Conservation (phyloP, 495 filamentous ascomycete genomes). For the Neurospora terricola region DNA sequence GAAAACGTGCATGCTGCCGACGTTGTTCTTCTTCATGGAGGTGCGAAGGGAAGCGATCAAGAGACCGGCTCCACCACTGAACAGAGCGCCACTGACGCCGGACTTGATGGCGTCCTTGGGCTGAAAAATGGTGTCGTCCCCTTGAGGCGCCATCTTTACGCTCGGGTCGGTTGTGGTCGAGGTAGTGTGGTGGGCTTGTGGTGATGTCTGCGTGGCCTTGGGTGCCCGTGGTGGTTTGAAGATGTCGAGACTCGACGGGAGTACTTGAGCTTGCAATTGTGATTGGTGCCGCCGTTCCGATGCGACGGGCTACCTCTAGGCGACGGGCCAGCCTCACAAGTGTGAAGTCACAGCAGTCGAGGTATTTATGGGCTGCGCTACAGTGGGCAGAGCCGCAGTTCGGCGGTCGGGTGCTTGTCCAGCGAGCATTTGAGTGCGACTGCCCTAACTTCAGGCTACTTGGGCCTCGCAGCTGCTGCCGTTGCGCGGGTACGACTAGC, state of each 20-base stretch:
- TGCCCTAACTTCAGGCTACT: not conserved
- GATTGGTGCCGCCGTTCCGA: not conserved
- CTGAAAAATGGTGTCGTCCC: constrained; percentile 46
- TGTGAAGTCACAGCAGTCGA: not conserved
- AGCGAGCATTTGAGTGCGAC: not conserved
- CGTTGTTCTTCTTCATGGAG: constrained; percentile 67
- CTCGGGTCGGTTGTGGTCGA: constrained; percentile 26
- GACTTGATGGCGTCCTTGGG: constrained; percentile 68
- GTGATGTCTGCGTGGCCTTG: constrained; percentile 1
- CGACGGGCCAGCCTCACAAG: not conserved
- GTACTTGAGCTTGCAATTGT: not conserved
- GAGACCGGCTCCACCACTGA: constrained; percentile 59
- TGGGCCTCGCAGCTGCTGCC: not conserved
- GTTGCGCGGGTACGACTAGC: too few species aligned
- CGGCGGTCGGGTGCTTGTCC: not conserved
- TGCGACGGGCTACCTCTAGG: not conserved
- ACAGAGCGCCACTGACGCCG: constrained; percentile 50
- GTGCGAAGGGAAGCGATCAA: constrained; percentile 74
- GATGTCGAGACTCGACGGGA: not conserved
- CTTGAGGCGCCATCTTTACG: constrained; percentile 33
- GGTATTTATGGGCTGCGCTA: not conserved
- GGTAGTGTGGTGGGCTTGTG: constrained; percentile 1
- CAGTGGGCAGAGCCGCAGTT: not conserved
- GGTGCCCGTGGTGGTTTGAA: constrained; percentile 1
- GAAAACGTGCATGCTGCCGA: constrained; percentile 68